Conservation (phyloP, 805 yeast species). For the Debaryomyces prosopidis region DNA sequence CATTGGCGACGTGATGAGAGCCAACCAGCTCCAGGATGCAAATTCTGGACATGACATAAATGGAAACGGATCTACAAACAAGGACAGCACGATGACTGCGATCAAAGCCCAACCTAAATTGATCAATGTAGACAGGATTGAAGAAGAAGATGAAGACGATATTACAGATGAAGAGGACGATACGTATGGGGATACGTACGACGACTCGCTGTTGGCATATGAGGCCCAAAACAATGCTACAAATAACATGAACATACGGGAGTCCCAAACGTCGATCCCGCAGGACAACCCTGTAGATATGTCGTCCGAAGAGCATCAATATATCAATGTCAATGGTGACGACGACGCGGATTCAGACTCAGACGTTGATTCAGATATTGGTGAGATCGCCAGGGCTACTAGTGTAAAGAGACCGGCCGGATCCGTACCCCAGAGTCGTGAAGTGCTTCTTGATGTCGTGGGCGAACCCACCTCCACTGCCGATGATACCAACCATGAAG, state of each 20-base stretch:
- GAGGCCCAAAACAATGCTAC: background rate
- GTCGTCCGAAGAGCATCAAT: no score
- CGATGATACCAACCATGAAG: background rate
- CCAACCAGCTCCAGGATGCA: constrained; percentile 13
- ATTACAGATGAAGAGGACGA: constrained; percentile 19
- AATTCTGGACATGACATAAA: background rate
- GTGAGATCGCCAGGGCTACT: constrained; percentile 44
- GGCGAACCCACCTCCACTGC: background rate
- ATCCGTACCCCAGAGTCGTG: constrained; percentile 10
- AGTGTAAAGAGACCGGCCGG: constrained; percentile 22
- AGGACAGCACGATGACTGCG: constrained; percentile 63
- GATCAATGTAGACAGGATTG: constrained; percentile 54
- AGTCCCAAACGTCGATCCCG: background rate
- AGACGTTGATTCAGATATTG: constrained; percentile 48
- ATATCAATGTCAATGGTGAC: background rate
- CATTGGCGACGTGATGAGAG: constrained; percentile 37
- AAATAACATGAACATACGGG: background rate
- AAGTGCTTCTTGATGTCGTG: constrained; percentile 13
- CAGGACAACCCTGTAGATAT: no score
- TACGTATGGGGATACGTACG: constrained; percentile 8
- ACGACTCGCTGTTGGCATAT: background rate
- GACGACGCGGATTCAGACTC: constrained; percentile 28
- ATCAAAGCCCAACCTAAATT: constrained; percentile 73
- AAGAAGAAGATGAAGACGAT: constrained; percentile 42
- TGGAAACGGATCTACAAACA: background rate